These are phyloP conservation scores for Boletus rubroflammeus DNA, from an alignment of 768 basidiomycete species.

Conservation along the genomic window DNA sequence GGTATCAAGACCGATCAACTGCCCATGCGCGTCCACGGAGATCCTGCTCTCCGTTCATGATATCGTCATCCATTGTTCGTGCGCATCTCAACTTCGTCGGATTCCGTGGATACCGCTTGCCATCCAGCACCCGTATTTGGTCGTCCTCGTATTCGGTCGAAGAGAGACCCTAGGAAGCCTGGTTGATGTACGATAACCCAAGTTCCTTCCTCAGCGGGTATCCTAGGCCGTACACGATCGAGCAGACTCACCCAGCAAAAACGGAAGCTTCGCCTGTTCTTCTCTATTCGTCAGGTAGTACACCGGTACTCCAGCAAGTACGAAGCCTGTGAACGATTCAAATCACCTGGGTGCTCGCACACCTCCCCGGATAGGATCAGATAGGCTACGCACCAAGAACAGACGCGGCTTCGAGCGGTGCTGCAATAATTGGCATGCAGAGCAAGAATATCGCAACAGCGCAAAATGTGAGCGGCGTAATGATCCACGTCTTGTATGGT, in stretches of 20 bases:
- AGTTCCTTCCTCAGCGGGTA: background rate
- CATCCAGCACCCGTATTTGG: conserved; percentile 60
- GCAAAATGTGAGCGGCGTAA: conserved; percentile 88
- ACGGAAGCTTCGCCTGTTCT: conserved; percentile 36
- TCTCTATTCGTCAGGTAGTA: conserved; percentile 72
- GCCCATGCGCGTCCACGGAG: background rate
- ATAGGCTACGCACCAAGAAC: conserved; percentile 63
- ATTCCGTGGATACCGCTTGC: conserved; percentile 72
- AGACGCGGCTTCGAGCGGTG: conserved; percentile 82
- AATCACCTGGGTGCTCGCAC: background rate
- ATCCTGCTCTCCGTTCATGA: background rate
- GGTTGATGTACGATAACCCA: background rate
- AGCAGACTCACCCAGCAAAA: conserved; percentile 35
- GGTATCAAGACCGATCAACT: background rate
- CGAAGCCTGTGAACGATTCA: conserved; percentile 52
- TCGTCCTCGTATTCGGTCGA: conserved; percentile 49
- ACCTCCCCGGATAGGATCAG: background rate
- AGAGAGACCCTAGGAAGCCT: conserved; percentile 42
- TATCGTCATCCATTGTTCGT: conserved; percentile 9
- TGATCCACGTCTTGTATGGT: conserved; percentile 90
- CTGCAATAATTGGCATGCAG: conserved; percentile 92
- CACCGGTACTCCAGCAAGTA: conserved; percentile 74
- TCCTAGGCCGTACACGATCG: background rate
- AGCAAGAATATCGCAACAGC: conserved; percentile 60
- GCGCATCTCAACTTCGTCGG: conserved; percentile 61